phyloP scores from a whole-genome alignment of 2,329 filamentous ascomycete genomes.

The Phaeosphaeriaceae sp. region DNA sequence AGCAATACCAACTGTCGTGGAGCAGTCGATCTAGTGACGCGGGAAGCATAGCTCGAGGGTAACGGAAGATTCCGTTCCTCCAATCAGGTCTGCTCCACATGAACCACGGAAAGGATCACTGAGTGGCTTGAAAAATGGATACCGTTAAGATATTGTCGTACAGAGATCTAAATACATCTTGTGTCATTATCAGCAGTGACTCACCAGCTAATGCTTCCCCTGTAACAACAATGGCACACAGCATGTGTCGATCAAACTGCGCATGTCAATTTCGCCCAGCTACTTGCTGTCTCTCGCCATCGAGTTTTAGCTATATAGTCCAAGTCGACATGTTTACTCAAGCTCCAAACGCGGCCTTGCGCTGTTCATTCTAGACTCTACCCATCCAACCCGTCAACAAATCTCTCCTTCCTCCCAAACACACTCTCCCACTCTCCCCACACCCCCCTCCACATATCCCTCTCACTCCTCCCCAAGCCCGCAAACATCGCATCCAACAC shows the following conservation, averaged over 20 bases:
- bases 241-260: background rate
- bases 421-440: constrained; percentile 46
- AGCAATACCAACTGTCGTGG: too few relatives aligned
- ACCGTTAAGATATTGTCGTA: background rate
- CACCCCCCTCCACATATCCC: constrained; percentile 46
- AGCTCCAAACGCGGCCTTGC: too few relatives aligned
- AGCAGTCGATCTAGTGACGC: too few relatives aligned
- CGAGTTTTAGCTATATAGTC: background rate
- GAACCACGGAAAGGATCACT: too few relatives aligned
- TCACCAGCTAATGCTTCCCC: background rate
- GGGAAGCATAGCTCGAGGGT: too few relatives aligned
- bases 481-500: constrained; percentile 47
- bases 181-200: background rate
- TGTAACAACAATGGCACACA: background rate
- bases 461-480: constrained; percentile 40
- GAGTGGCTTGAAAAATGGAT: too few relatives aligned
- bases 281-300: background rate
- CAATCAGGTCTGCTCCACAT: too few relatives aligned
- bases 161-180: background rate
- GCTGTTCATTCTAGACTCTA: too few relatives aligned
- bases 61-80: too few relatives aligned
- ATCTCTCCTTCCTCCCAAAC: constrained; percentile 27
- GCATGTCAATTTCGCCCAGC: background rate
- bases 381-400: constrained; percentile 1
- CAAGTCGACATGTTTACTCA: background rate